Base-by-base conservation (phyloP, 345 rosid genomes). In the Limnanthes douglasii region DNA sequence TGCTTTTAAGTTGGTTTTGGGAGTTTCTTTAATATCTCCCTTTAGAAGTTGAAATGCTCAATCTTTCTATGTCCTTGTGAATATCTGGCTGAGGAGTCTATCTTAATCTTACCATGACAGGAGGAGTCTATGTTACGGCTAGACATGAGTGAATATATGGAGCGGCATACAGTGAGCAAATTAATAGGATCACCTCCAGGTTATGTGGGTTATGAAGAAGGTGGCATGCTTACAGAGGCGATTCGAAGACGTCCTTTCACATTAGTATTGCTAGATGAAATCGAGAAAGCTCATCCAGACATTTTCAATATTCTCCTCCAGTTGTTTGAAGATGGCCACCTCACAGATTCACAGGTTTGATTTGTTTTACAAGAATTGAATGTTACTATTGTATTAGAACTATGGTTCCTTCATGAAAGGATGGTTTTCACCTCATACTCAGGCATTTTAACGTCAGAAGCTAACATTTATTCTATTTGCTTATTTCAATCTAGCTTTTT, bases 61-160 rank as follows among this genome's bases (percentile, higher is more conserved):
- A 42, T 35, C 18, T 18, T 29, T 30, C 39, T 6, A 10, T 21
- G 24, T 19, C 34, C 20, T 26, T 12, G 34, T 9, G 2, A 13
- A 21, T 1, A 11, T 36, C n/a, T n/a, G n/a, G n/a, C n/a, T n/a
- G n/a, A n/a, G n/a, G n/a, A n/a, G n/a, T n/a, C n/a, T n/a, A n/a
- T n/a, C n/a, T 37, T 24, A 30, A 45, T n/a, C 11, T 49, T 34
- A 12, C 37, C 28, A 24, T 37, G 35, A 25, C 68, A 90, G 98
- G 98, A 90, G 57, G 73, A 72, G 17, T 74, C 95, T 11, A 78
- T 90, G 92, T 64, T 90, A 56, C 72, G 98, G 60, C 51, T 90
- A 66, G 98, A 90, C 75, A 90, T 90, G 98, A 90, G 98, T 39
- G 98, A 90, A 60, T 90, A 77, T 53, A 90, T 90, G 98, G 98